A percentile compares a stretch with the other conserved stretches of the same genome.
These are phyloP conservation scores for Phialocephala sp. DNA, from an alignment of 2,329 filamentous ascomycete genomes.

Conservation along the genomic window DNA sequence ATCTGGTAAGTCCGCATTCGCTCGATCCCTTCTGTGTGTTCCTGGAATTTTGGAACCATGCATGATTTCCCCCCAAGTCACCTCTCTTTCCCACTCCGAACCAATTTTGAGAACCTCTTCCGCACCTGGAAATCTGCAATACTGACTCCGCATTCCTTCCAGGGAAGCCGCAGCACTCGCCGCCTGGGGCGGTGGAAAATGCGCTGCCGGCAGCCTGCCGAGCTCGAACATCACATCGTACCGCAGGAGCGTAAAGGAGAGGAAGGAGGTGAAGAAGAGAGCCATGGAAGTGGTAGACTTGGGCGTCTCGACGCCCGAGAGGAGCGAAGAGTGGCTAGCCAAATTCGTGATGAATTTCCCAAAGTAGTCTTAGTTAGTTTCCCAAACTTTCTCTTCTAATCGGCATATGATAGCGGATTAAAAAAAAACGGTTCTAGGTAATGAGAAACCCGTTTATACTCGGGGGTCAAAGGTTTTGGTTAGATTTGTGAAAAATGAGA, in stretches of 20 bases:
- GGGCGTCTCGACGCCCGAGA: background rate
- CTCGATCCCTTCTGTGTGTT: background rate
- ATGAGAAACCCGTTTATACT: no score
- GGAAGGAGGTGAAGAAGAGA: background rate
- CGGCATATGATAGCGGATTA: no score
- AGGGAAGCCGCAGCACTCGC: slow-evolving; percentile 9
- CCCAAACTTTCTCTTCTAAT: no score
- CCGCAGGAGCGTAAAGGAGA: background rate
- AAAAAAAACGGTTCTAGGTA: no score
- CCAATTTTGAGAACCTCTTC: no score
- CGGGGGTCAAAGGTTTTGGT: no score
- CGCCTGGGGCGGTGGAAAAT: slow-evolving; percentile 8
- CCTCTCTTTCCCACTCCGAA: background rate
- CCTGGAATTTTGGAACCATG: background rate
- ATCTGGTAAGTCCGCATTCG: background rate
- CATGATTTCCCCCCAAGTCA: background rate
- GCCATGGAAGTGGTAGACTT: background rate
- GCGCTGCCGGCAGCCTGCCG: background rate
- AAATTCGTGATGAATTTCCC: background rate
- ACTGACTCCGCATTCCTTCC: no score
- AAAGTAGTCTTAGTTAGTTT: background rate
- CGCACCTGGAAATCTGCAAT: no score
- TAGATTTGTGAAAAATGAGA: no score
- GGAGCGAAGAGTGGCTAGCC: slow-evolving; percentile 1
- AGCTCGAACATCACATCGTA: background rate